phyloP scores from a whole-genome alignment of 108 stramenopile genomes.

The Parietichytrium sp. region DNA sequence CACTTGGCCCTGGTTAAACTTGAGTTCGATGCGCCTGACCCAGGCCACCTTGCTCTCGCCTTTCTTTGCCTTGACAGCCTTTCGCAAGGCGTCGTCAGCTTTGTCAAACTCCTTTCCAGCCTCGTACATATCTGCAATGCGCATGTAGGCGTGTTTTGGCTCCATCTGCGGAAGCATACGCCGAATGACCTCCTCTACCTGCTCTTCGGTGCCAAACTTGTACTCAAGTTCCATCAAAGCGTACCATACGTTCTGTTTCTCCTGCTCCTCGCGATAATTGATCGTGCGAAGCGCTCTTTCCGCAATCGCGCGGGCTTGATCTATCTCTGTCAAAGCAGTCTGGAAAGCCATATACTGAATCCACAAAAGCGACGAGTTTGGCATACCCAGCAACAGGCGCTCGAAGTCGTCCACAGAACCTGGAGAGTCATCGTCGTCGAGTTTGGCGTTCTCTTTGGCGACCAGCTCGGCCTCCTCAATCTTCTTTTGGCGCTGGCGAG shows the following conservation, averaged over 20 bases:
- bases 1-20: not conserved
- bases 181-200: constrained; percentile 38
- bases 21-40: constrained; percentile 19
- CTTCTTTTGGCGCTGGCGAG: not conserved
- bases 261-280: constrained; percentile 55
- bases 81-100: constrained; percentile 41
- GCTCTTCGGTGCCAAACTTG: constrained; percentile 52
- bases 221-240: constrained; percentile 57
- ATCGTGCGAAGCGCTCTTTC: constrained; percentile 56
- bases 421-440: constrained; percentile 36
- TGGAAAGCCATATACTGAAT: constrained; percentile 65
- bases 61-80: constrained; percentile 14
- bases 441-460: constrained; percentile 37
- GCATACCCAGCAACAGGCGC: constrained; percentile 54
- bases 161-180: constrained; percentile 51
- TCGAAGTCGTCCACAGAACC: constrained; percentile 57
- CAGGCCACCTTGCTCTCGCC: not conserved
- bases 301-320: constrained; percentile 53
- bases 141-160: constrained; percentile 50
- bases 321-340: constrained; percentile 51
- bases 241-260: constrained; percentile 58
- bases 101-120: constrained; percentile 48
- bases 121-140: constrained; percentile 46
- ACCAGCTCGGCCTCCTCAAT: constrained; percentile 36
- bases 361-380: constrained; percentile 58